Base-by-base conservation (phyloP, 129 eudicot genomes). In the Chrysanthemum lavandulifolium region DNA sequence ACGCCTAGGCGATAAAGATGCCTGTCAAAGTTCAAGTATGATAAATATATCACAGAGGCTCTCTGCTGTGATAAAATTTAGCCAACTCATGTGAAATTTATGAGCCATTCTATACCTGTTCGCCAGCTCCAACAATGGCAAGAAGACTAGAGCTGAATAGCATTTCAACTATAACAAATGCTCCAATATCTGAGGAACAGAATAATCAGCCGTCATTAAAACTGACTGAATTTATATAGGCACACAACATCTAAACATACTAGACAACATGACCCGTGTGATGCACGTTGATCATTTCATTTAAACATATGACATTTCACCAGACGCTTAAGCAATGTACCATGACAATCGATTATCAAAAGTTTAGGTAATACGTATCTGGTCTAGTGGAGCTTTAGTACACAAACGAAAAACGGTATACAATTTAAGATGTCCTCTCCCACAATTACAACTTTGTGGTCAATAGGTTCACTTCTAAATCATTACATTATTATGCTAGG, bases 71-170 rank as follows among this genome's bases (percentile, higher is more conserved):
- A 65, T 56, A 72, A 18, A 78, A 56, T 13, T 50, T 8, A 61
- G 73, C 56, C 23, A 81, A 71, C 2, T 57, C 23, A 29, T 13
- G 45, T 19, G 13, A 53, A n/a, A 59, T 61, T 15, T 40, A 43
- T 31, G 18, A 33, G 3, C 2, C 33, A 69, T 58, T 52, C 36
- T 52, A 73, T 58, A 94, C 98, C 96, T 94, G 97, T 85, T 94
- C 99, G 77, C 99, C 99, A 79, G 99, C 99, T 75, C 99, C 99
- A 70, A 94, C 99, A 69, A 94, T 82, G 69, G 93, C 96, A 55
- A 94, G 88, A 69, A 94, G 91, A 76, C 84, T 86, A 77, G 96
- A 76, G 79, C 81, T 87, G 85, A 80, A 94, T 61, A 91, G 96
- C 99, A 94, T 94, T 84, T 94, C 99, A 64, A 90, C 93, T 21